A percentile compares a stretch with the other conserved stretches of the same genome.
Conservation (phyloP, 2,329 filamentous ascomycete genomes). For the Nothomitra cinnamomea region DNA sequence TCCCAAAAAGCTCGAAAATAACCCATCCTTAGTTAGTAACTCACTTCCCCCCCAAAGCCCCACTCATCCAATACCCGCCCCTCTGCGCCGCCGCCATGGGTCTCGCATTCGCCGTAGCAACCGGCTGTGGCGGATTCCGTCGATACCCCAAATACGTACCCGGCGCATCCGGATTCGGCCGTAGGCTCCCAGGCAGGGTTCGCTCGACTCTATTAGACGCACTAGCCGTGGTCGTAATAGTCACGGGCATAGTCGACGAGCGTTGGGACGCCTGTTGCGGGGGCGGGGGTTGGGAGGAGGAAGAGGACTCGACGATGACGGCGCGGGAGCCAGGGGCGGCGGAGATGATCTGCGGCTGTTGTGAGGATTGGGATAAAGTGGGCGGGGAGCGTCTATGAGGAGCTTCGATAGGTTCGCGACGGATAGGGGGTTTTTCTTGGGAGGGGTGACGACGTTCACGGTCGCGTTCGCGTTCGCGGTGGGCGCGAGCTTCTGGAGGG, state of each 20-base stretch:
- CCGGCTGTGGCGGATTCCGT: background rate
- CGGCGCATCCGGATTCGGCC: constrained; percentile 1
- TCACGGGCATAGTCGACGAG: background rate
- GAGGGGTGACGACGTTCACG: background rate
- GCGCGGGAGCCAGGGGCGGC: background rate
- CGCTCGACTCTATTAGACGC: background rate
- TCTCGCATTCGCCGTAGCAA: background rate
- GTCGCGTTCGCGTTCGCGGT: constrained; percentile 1
- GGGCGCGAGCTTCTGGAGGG: background rate
- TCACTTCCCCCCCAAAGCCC: too few species aligned
- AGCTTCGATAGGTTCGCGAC: background rate
- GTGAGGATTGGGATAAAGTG: background rate
- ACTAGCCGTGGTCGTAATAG: background rate
- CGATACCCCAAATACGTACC: constrained; percentile 1
- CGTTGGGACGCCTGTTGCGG: background rate
- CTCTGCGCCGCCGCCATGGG: background rate
- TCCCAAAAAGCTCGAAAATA: too few species aligned
- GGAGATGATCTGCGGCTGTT: background rate
- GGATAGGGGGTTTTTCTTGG: background rate
- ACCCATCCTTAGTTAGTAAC: too few species aligned
- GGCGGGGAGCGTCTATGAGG: background rate
- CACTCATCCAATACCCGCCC: too few species aligned
- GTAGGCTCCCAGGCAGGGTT: background rate
- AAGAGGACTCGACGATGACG: background rate
- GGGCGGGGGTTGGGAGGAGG: background rate